Evolutionary conservation across 805 yeast species (phyloP).

Genomic region (Suhomyces sp.): DNA sequence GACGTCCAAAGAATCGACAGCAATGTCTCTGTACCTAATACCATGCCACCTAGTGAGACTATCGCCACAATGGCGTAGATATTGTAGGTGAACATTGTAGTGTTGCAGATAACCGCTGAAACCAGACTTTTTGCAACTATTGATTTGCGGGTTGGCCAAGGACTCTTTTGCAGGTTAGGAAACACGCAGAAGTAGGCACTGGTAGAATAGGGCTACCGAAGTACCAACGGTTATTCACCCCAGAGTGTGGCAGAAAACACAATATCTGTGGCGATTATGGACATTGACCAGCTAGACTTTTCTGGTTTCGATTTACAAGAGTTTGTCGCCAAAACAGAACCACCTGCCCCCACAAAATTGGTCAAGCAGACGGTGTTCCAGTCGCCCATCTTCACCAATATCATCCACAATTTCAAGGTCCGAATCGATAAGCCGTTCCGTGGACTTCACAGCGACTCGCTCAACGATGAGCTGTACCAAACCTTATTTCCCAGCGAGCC

Average conservation of each 20-base stretch:
- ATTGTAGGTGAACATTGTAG: constrained; percentile 3
- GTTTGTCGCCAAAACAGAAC: background rate
- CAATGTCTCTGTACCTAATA: constrained; percentile 28
- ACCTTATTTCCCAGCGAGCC: constrained; percentile 25
- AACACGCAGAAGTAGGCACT: background rate
- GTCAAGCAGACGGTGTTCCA: constrained; percentile 37
- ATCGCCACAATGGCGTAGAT: constrained; percentile 6
- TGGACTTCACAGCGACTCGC: constrained; percentile 32
- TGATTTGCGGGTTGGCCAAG: background rate
- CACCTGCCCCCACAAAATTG: background rate
- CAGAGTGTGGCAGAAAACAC: background rate
- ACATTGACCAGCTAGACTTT: constrained; percentile 9
- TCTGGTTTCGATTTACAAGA: constrained; percentile 10
- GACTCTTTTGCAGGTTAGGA: background rate
- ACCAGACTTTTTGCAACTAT: background rate
- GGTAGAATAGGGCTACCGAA: background rate
- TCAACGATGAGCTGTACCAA: constrained; percentile 39
- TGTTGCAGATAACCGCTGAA: background rate
- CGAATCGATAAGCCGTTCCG: constrained; percentile 26
- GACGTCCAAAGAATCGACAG: constrained; percentile 19
- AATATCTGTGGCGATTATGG: constrained; percentile 5
- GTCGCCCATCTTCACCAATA: constrained; percentile 36
- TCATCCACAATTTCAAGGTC: constrained; percentile 34
- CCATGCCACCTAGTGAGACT: constrained; percentile 23
- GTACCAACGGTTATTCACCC: background rate